Evolutionary conservation across 352 stramenopile genomes (phyloP).

Genomic region (Nothophytophthora sp.): DNA sequence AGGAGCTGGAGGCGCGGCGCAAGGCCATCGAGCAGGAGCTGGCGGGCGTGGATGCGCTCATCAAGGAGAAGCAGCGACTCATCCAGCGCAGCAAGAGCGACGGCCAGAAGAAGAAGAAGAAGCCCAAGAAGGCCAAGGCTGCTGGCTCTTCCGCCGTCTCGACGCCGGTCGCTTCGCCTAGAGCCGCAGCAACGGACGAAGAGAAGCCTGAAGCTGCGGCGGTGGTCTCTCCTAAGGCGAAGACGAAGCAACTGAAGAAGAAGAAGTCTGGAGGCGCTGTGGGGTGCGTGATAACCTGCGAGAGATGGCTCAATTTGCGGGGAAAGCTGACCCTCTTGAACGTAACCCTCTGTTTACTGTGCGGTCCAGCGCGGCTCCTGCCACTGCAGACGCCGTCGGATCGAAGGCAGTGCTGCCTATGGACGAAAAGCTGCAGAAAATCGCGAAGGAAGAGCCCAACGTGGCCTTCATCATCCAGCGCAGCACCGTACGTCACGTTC

Average conservation of each 20-base stretch:
- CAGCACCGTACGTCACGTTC: constrained; percentile 58
- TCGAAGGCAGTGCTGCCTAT: constrained; percentile 44
- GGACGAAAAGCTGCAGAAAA: constrained; percentile 66
- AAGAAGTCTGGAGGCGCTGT: constrained; percentile 20
- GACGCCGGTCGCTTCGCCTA: constrained; percentile 9
- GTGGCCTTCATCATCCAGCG: constrained; percentile 88
- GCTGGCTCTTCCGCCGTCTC: neutral
- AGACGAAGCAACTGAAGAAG: constrained; percentile 41
- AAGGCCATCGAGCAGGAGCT: constrained; percentile 42
- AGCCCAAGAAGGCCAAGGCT: constrained; percentile 27
- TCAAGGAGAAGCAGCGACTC: constrained; percentile 64
- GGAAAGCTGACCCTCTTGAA: too few relatives aligned
- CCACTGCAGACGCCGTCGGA: constrained; percentile 3
- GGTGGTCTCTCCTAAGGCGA: constrained; percentile 17
- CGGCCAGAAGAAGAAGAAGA: constrained; percentile 48
- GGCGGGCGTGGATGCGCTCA: constrained; percentile 47
- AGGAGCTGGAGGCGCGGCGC: constrained; percentile 63
- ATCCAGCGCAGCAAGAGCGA: constrained; percentile 50
- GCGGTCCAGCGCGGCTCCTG: constrained; percentile 9
- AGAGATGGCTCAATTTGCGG: too few relatives aligned
- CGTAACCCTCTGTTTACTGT: neutral
- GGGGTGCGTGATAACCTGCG: constrained; percentile 11
- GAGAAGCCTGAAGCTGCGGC: constrained; percentile 3
- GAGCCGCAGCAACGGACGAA: neutral
- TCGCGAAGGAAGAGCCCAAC: constrained; percentile 72